phyloP scores from a whole-genome alignment of 768 basidiomycete genomes.

The Leucosporidium scottii region DNA sequence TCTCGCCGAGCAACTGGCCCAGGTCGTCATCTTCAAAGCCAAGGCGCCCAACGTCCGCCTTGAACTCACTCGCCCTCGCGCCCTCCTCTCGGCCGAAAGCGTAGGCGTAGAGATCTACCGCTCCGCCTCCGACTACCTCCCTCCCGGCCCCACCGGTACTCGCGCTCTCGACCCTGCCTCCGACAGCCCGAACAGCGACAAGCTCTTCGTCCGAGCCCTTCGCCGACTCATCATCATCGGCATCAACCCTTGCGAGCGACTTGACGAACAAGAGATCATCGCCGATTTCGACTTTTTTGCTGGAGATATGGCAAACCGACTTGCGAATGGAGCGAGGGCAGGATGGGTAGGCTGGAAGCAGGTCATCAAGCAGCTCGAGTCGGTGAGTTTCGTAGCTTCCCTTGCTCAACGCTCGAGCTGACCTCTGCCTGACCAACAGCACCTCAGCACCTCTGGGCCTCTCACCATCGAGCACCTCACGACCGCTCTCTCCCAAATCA shows the following conservation, averaged over 20 bases:
- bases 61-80: conserved; percentile 49
- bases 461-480: conserved; percentile 64
- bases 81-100: conserved; percentile 51
- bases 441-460: conserved; percentile 11
- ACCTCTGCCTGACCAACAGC: conserved; percentile 2
- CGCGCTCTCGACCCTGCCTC: neutral
- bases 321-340: conserved; percentile 40
- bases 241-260: conserved; percentile 59
- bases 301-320: conserved; percentile 38
- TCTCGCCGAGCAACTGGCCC: conserved; percentile 47
- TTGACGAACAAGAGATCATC: conserved; percentile 57
- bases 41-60: conserved; percentile 45
- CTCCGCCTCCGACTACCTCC: conserved; percentile 11
- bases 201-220: conserved; percentile 47
- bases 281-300: conserved; percentile 46
- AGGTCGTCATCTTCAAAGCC: conserved; percentile 41
- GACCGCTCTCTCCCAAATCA: conserved; percentile 51
- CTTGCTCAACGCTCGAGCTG: neutral
- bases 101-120: conserved; percentile 45
- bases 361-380: conserved; percentile 16
- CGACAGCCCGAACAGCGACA: conserved; percentile 1
- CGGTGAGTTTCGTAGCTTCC: neutral
- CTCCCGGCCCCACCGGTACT: neutral
- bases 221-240: conserved; percentile 57
- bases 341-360: conserved; percentile 19